Percentiles rank a stretch among this genome's conserved stretches.
phyloP scores from a whole-genome alignment of 78 protist genomes.

The Dictyostelium discoideum region DNA sequence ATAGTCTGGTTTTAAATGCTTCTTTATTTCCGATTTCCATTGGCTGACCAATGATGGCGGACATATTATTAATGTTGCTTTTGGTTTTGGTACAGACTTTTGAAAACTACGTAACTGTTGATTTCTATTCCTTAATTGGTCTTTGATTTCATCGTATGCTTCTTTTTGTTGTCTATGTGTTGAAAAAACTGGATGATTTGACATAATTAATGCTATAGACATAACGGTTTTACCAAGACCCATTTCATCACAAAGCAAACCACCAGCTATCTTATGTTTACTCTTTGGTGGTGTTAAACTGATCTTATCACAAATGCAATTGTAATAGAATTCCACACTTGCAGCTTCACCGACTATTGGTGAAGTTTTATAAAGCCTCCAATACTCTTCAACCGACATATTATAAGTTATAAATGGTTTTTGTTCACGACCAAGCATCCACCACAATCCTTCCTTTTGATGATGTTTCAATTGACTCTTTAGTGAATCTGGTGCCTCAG shows the following conservation, averaged over 20 bases:
- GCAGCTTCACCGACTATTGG: background rate
- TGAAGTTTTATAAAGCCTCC: background rate
- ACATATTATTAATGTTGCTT: conserved; percentile 71
- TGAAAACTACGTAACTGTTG: background rate
- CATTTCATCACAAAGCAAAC: conserved; percentile 83
- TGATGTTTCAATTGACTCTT: conserved; percentile 3
- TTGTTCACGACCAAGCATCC: conserved; percentile 60
- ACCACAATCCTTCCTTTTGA: conserved; percentile 62
- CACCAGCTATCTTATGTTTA: conserved; percentile 52
- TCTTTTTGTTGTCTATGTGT: conserved; percentile 17
- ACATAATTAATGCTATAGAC: conserved; percentile 32
- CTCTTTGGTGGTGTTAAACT: conserved; percentile 14
- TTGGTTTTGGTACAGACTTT: conserved; percentile 19
- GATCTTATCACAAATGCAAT: conserved; percentile 43
- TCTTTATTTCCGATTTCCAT: conserved; percentile 56
- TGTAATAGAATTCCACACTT: conserved; percentile 24
- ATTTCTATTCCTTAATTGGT: background rate
- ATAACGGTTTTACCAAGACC: conserved; percentile 86
- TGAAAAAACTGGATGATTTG: conserved; percentile 44
- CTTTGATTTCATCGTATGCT: background rate
- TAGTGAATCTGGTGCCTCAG: background rate
- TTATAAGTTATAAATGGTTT: conserved; percentile 28
- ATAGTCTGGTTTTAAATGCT: background rate
- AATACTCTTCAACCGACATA: background rate
- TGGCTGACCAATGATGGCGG: conserved; percentile 1